Conservation (phyloP, 2,329 filamentous ascomycete species). For the Drechslera avenae region DNA sequence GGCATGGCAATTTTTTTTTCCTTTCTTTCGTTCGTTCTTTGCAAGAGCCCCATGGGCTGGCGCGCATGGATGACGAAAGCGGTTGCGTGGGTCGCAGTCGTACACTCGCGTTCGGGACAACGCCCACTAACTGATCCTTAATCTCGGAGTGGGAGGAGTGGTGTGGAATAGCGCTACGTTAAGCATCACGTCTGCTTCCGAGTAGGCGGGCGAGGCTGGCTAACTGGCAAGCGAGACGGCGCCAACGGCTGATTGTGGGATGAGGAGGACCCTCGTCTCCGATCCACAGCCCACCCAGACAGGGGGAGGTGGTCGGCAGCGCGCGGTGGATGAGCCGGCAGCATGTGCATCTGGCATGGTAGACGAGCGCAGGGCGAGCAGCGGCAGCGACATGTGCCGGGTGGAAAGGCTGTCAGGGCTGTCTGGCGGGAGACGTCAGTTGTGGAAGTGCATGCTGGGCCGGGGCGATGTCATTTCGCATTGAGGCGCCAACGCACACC, state of each 20-base stretch:
- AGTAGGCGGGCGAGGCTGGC: conserved; percentile 28
- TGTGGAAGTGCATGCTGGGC: no score
- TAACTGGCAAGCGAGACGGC: conserved; percentile 38
- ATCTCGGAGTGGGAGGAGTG: conserved; percentile 45
- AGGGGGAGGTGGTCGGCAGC: conserved; percentile 35
- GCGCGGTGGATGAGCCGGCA: conserved; percentile 18
- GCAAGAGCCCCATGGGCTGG: conserved; percentile 12
- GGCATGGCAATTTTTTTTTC: neutral
- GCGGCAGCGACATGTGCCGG: conserved; percentile 24
- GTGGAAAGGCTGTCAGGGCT: conserved; percentile 29
- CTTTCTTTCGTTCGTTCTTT: no score
- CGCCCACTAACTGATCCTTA: conserved; percentile 44
- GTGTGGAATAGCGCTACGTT: conserved; percentile 25
- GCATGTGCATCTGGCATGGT: no score
- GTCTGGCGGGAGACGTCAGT: neutral
- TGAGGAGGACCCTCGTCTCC: conserved; percentile 37
- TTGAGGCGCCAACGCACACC: conserved; percentile 37
- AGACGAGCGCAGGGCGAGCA: conserved; percentile 15
- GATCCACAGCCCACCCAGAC: conserved; percentile 28
- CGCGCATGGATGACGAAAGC: conserved; percentile 23
- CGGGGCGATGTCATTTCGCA: conserved; percentile 35
- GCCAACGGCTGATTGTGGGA: conserved; percentile 41
- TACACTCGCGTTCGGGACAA: conserved; percentile 28
- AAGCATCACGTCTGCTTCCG: conserved; percentile 22
- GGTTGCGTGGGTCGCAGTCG: conserved; percentile 17